Conservation (phyloP, 306 rosid species). For the Ormosia emarginata region DNA sequence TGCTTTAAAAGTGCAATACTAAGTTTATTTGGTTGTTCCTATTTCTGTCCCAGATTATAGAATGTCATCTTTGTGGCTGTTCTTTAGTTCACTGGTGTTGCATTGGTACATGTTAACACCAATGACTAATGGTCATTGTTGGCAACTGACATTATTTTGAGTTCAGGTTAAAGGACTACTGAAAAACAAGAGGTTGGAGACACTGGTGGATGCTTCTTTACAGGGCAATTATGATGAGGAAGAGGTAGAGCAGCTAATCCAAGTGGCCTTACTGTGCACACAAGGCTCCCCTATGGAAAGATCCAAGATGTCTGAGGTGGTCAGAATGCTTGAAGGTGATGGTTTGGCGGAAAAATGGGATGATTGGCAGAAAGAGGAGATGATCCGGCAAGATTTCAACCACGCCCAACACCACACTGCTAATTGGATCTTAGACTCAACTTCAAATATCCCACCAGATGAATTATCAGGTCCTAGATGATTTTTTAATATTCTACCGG, state of each 20-base stretch:
- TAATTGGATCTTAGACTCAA: conserved; percentile 74
- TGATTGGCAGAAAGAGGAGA: conserved; percentile 87
- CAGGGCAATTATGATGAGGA: conserved; percentile 51
- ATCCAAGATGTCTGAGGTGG: conserved; percentile 93
- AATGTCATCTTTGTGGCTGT: background rate
- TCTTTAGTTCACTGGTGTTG: background rate
- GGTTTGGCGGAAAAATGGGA: conserved; percentile 91
- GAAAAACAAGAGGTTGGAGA: conserved; percentile 69
- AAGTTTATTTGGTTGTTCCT: background rate
- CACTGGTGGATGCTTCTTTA: conserved; percentile 70
- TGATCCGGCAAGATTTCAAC: conserved; percentile 56
- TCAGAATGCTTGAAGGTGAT: conserved; percentile 95
- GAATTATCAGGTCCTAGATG: conserved; percentile 91
- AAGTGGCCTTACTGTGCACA: conserved; percentile 86
- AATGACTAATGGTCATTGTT: background rate
- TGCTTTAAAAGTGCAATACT: background rate
- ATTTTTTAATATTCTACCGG: conserved; percentile 20
- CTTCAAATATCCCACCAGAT: conserved; percentile 65
- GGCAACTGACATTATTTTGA: conserved; percentile 13
- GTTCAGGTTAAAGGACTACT: conserved; percentile 82
- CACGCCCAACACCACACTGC: conserved; percentile 41
- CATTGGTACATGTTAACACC: background rate
- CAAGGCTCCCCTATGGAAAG: conserved; percentile 74
- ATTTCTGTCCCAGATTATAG: background rate
- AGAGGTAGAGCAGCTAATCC: conserved; percentile 81